These are phyloP conservation scores for Golovinomyces cichoracearum DNA, from an alignment of 2,329 filamentous ascomycete species.

Conservation along the genomic window DNA sequence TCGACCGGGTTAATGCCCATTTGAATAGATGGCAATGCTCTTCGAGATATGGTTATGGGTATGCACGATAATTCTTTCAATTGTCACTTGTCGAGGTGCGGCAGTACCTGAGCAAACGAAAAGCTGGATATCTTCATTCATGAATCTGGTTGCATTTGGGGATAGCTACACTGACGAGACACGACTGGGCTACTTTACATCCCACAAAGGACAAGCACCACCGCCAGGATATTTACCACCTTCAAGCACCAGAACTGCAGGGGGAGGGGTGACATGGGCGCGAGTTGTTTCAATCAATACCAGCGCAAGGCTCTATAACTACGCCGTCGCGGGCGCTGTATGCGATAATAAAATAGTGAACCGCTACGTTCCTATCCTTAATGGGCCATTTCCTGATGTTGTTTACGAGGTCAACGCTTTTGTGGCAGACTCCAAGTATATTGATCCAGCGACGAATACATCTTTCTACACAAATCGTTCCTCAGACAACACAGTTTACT, in stretches of 20 bases:
- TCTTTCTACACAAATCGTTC: constrained; percentile 21
- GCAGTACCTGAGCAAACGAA: background rate
- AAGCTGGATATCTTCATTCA: constrained; percentile 22
- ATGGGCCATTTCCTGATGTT: constrained; percentile 33
- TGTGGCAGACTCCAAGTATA: constrained; percentile 21
- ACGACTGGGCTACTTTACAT: constrained; percentile 35
- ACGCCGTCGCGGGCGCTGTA: constrained; percentile 46
- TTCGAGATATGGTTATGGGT: background rate
- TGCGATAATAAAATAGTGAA: constrained; percentile 44
- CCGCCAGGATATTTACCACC: constrained; percentile 29
- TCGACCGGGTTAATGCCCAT: too few species aligned
- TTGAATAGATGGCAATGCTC: too few species aligned
- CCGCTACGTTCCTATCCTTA: constrained; percentile 25
- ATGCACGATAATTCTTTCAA: background rate
- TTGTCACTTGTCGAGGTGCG: background rate
- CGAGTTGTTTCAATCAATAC: constrained; percentile 37
- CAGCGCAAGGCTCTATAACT: constrained; percentile 33
- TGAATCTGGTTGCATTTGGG: constrained; percentile 42
- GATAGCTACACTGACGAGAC: constrained; percentile 49
- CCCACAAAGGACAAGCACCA: constrained; percentile 30
- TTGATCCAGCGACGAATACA: constrained; percentile 14
- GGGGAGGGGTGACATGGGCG: constrained; percentile 43
- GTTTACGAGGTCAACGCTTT: constrained; percentile 34
- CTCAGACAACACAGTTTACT: constrained; percentile 39
- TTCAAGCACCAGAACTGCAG: constrained; percentile 26